Evolutionary conservation across 2,329 filamentous ascomycete species (phyloP).

Genomic region (Thermochaetoides dissita): DNA sequence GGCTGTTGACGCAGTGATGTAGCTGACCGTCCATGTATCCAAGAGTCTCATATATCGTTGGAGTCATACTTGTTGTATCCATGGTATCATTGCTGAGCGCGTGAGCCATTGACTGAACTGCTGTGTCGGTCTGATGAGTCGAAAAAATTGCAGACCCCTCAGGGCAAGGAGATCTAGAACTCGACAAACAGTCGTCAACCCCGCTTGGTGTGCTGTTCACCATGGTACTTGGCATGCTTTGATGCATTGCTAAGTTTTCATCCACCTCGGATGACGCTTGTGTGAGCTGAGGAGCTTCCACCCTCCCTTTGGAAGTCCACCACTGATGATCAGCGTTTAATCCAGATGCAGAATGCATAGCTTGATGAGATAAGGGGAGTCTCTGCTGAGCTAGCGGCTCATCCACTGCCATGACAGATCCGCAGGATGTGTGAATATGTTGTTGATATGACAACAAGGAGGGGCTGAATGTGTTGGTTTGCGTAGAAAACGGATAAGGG

Average conservation of each 20-base stretch:
- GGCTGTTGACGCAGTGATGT: no score
- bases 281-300: conserved; percentile 6
- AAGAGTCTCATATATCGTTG: conserved; percentile 7
- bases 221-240: no score
- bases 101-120: conserved; percentile 5
- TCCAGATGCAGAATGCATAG: no score
- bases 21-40: neutral
- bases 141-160: conserved; percentile 4
- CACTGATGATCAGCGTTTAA: conserved; percentile 1
- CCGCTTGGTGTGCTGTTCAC: neutral
- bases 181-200: conserved; percentile 4
- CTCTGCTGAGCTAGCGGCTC: conserved; percentile 5
- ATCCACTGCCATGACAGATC: conserved; percentile 13
- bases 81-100: conserved; percentile 13
- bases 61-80: conserved; percentile 5
- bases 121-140: neutral
- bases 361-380: conserved; percentile 5
- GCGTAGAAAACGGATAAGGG: conserved; percentile 10
- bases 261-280: conserved; percentile 2
- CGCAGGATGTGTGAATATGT: neutral
- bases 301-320: conserved; percentile 10
- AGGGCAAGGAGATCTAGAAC: conserved; percentile 9
- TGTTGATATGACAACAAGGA: no score
- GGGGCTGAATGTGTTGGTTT: neutral
- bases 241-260: no score